phyloP scores from a whole-genome alignment of 441 rosid species.

The California macrophylla region DNA sequence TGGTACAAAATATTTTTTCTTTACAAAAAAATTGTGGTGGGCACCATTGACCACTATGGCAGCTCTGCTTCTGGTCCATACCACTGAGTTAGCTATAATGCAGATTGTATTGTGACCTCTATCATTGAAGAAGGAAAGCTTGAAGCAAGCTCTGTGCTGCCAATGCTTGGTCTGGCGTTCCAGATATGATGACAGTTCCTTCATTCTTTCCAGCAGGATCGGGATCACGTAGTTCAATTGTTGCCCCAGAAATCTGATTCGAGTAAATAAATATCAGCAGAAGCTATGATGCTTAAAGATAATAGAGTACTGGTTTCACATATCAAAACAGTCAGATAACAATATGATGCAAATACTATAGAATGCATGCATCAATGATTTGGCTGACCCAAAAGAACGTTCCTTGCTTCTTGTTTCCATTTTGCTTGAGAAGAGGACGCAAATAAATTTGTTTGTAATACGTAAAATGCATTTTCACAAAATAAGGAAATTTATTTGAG shows the following conservation, averaged over 20 bases:
- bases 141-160: conserved; percentile 48
- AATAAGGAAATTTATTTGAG: no score
- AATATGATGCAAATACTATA: neutral
- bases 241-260: conserved; percentile 43
- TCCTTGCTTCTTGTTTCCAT: no score
- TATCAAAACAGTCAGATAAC: neutral
- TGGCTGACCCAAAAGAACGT: neutral
- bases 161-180: conserved; percentile 38
- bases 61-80: neutral
- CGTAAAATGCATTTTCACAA: no score
- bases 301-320: neutral
- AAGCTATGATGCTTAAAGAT: neutral
- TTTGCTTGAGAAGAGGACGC: no score
- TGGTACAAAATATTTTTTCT: neutral
- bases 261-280: neutral
- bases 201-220: conserved; percentile 25
- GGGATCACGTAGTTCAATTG: conserved; percentile 27
- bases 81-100: neutral
- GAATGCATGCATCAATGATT: neutral
- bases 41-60: neutral
- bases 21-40: neutral
- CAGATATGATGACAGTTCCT: conserved; percentile 35
- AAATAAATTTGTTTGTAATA: no score
- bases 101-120: neutral
- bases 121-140: conserved; percentile 26